Evolutionary conservation across 495 filamentous ascomycete genomes (phyloP).

Genomic region (Usnea hakonensis): DNA sequence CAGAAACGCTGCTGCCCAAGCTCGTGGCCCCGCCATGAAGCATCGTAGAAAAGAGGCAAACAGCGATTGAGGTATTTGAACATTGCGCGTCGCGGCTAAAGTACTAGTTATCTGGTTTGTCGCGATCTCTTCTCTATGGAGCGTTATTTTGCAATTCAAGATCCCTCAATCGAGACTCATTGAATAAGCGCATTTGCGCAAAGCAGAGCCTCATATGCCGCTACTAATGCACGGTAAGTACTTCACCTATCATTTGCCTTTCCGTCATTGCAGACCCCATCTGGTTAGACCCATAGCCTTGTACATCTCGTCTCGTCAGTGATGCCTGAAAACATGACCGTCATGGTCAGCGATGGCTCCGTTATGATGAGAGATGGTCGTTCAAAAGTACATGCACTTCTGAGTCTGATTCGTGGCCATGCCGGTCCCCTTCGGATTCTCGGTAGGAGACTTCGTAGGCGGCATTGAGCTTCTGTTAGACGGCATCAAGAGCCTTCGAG

Average conservation of each 20-base stretch:
- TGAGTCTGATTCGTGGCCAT: background rate
- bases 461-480: conserved; percentile 3
- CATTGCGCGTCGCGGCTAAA: background rate
- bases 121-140: background rate
- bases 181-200: too few species aligned
- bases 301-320: background rate
- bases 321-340: background rate
- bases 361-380: too few species aligned
- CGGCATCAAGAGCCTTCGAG: background rate
- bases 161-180: background rate
- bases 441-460: conserved; percentile 1
- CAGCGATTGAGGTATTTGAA: background rate
- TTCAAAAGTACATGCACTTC: too few species aligned
- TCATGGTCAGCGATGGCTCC: too few species aligned
- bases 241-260: background rate
- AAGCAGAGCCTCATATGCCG: background rate
- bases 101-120: background rate
- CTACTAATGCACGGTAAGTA: background rate
- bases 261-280: background rate
- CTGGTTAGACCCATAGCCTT: background rate
- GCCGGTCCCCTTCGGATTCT: conserved; percentile 1
- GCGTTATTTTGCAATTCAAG: background rate
- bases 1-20: background rate
- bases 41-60: background rate
- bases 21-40: background rate